Base-by-base conservation (phyloP, 805 yeast species). In the Phaffomyces antillensis region DNA sequence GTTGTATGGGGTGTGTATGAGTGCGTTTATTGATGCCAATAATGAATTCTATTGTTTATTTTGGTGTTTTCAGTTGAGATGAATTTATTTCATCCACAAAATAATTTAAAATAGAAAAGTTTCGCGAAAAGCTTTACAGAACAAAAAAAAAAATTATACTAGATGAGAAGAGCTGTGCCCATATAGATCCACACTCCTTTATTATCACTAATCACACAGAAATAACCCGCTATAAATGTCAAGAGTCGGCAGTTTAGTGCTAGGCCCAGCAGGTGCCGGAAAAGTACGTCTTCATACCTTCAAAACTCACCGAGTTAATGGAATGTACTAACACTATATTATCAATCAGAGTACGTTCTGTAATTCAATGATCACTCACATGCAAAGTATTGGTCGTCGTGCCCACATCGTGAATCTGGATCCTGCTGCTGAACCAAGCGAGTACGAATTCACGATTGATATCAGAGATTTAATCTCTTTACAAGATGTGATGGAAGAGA, bases 201-300 rank as follows among this genome's bases (percentile, higher is more conserved):
- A 20, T 20, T 7, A 20, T n/a, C 23, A 20, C 23, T 20, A 5
- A 20, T 20, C 23, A 2, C 23, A 2, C 23, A 20, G 23, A 20
- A 20, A 20, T 26, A 9, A 26, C 12, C 30, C 13, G 26, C 13
- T n/a, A 16, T 16, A 2, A 20, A 91, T 93, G 99, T 88, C 97
- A 4, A 75, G 96, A 67, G 96, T 89, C 2, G 99, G 98, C 46
- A 91, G 88, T 12, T 68, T 93, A 50, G 96, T 90, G 1, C 66
- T 93, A 52, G 99, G 99, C 1, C 99, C 99, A 17, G 99, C 99
- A 1, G 99, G 99, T 34, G 98, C 86, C 10, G 99, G 99, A 11
- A 91, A 85, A 54, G 68, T 62, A 15, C 7, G 42, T 39, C 6
- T 15, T 20, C 17, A 48, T 18, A 59, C 46, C 18, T 6, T 12